These are phyloP conservation scores for Pachysandra terminalis DNA, from an alignment of 164 flowering plant genomes.

Conservation along the genomic window DNA sequence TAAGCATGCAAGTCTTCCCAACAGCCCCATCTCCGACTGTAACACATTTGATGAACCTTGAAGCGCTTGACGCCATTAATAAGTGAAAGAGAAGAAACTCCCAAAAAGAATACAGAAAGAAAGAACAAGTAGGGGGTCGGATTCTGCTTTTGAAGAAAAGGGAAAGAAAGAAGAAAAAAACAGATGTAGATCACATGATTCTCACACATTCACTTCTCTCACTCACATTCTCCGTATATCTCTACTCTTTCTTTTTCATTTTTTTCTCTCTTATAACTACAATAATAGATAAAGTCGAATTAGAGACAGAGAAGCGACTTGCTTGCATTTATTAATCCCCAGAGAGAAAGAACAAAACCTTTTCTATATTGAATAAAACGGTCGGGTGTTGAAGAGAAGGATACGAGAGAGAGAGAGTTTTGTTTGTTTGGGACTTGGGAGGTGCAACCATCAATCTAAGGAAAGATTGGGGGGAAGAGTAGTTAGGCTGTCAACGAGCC, in stretches of 20 bases:
- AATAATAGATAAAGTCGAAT: not conserved
- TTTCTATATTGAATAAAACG: too few species aligned
- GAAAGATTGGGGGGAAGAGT: too few species aligned
- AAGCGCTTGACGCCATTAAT: conserved; percentile 72
- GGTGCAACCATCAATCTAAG: too few species aligned
- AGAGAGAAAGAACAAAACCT: too few species aligned
- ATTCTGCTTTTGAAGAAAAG: conserved; percentile 9
- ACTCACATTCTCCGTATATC: conserved; percentile 11
- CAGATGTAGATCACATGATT: conserved; percentile 58
- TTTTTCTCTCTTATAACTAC: not conserved
- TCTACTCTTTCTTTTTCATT: not conserved
- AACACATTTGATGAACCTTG: conserved; percentile 94
- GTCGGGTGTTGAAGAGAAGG: not conserved
- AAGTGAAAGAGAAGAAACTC: conserved; percentile 5
- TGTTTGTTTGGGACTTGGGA: not conserved
- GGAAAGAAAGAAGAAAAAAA: not conserved
- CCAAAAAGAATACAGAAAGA: not conserved
- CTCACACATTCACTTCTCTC: too few species aligned
- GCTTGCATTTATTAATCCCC: not conserved
- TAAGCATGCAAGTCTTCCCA: conserved; percentile 96
- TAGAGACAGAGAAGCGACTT: not conserved
- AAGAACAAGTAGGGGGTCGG: conserved; percentile 3
- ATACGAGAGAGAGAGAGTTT: not conserved
- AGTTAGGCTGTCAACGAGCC: too few species aligned
- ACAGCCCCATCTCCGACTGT: conserved; percentile 98